Evolutionary conservation across 371 early-diverging fungal genomes (phyloP).

Genomic region (Mucor mucedo): DNA sequence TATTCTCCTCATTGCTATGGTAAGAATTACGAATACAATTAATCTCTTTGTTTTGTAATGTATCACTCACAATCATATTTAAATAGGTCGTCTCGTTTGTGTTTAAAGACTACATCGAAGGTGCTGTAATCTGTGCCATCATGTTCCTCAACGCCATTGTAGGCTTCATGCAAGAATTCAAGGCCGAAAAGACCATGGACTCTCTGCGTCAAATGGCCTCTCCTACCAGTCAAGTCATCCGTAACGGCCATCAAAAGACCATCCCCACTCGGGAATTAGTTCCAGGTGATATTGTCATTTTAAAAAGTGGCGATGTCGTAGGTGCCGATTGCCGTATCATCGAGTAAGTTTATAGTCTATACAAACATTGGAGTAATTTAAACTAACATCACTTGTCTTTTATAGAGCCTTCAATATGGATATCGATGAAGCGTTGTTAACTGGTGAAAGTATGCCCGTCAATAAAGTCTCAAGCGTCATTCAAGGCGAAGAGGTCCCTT

Average conservation of each 20-base stretch:
- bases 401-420: constrained; percentile 77
- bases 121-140: constrained; percentile 75
- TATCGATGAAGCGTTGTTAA: constrained; percentile 86
- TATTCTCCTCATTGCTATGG: constrained; percentile 77
- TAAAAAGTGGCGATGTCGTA: constrained; percentile 91
- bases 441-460: constrained; percentile 63
- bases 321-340: constrained; percentile 91
- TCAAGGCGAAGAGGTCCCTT: constrained; percentile 40
- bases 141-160: constrained; percentile 82
- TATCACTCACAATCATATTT: not conserved
- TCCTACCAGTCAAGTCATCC: constrained; percentile 81
- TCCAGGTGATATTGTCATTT: constrained; percentile 86
- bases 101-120: constrained; percentile 72
- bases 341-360: constrained; percentile 53
- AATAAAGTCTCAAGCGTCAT: constrained; percentile 35
- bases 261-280: constrained; percentile 80
- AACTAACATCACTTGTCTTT: not conserved
- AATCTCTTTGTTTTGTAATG: too few relatives aligned
- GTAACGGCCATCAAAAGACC: constrained; percentile 74
- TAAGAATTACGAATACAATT: too few relatives aligned
- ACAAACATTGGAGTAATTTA: too few relatives aligned
- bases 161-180: constrained; percentile 89
- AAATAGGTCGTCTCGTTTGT: constrained; percentile 62
- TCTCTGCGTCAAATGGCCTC: constrained; percentile 86
- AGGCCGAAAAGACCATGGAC: constrained; percentile 91